Evolutionary conservation across 2,329 filamentous ascomycete species (phyloP), one percentile per base, ranked within the genome.

Genomic region (Xylaria sp.): DNA sequence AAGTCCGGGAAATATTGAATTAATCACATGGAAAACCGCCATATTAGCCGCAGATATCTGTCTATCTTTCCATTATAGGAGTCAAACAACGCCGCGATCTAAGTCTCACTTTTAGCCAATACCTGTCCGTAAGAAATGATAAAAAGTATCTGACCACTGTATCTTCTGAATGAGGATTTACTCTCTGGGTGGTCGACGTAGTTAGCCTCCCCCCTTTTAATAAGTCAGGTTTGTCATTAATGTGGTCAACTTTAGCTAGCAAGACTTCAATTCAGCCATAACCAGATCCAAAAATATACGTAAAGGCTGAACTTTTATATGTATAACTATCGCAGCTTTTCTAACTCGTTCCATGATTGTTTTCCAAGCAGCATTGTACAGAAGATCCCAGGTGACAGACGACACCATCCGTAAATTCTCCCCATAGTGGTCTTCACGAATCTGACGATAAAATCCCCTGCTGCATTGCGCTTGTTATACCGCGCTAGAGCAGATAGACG

Each of bases 1-100:
- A 1, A 10, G 39, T 72, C 22, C 59, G 44, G 42, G 25, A 69
- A 47, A 20, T 9, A 10, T 68, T 62, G 63, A 11, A 67, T 10
- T 74, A 67, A 70, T 65, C 70, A 27, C 69, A 73, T 15, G 70
- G 71, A n/a, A 66, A 69, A 11, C 53, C 73, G 57, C 72, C 67
- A 27, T 69, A 72, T 25, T n/a, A 66, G 72, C 4, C 63, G 71
- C 33, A 66, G 73, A 58, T 73, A 63, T 61, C 63, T 72, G 3
- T 56, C 71, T 33, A 49, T 72, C 31, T 72, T 5, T 56, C 71
- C 29, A 49, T 72, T 27, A 22, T 69, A 22, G 44, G 2, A 36
- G 44, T 15, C 9, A 63, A 55, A 65, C 51, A 22, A 31, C 66
- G 53, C 33, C 61, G 61, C 61, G 61, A 39, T 59, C 57, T 9